phyloP scores from a whole-genome alignment of 192 early-diverging fungal species.

The Umbelopsis sp. region DNA sequence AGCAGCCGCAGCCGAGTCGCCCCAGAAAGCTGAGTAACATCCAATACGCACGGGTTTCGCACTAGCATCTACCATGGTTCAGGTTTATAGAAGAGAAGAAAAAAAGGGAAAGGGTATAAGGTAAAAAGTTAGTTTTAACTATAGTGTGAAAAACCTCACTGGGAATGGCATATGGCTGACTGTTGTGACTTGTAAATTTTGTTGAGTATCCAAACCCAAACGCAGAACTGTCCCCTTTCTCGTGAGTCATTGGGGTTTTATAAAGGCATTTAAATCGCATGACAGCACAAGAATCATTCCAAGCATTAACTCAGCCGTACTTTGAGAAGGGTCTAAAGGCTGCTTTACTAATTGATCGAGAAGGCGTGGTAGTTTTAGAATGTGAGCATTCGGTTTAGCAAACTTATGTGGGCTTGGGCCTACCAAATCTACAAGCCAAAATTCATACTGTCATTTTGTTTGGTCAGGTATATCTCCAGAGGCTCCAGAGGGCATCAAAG shows the following conservation, averaged over 20 bases:
- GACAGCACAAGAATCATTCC: slow-evolving; percentile 17
- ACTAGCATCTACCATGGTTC: slow-evolving; percentile 22
- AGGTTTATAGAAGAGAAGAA: slow-evolving; percentile 2
- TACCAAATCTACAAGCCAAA: too few species aligned
- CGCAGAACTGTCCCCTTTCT: background rate
- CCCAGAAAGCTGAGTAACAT: slow-evolving; percentile 61
- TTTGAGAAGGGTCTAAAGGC: slow-evolving; percentile 52
- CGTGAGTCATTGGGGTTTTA: background rate
- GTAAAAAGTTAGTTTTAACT: background rate
- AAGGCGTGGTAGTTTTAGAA: slow-evolving; percentile 63
- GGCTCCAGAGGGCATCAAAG: slow-evolving; percentile 43
- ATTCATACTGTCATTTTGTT: background rate
- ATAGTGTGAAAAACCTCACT: background rate
- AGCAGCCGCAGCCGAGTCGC: slow-evolving; percentile 58
- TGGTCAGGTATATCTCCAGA: slow-evolving; percentile 33
- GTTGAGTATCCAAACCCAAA: background rate
- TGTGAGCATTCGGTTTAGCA: slow-evolving; percentile 31
- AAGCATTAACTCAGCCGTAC: slow-evolving; percentile 15
- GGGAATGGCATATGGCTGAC: slow-evolving; percentile 18
- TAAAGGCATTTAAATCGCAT: background rate
- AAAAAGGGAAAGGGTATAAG: background rate
- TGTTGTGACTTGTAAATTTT: slow-evolving; percentile 11
- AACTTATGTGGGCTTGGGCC: too few species aligned
- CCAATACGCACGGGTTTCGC: slow-evolving; percentile 54
- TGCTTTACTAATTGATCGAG: slow-evolving; percentile 61